A percentile compares a stretch with the other conserved stretches of the same genome.
Conservation (phyloP, 2,329 filamentous ascomycete species). For the Rhynchosporium graminicola region DNA sequence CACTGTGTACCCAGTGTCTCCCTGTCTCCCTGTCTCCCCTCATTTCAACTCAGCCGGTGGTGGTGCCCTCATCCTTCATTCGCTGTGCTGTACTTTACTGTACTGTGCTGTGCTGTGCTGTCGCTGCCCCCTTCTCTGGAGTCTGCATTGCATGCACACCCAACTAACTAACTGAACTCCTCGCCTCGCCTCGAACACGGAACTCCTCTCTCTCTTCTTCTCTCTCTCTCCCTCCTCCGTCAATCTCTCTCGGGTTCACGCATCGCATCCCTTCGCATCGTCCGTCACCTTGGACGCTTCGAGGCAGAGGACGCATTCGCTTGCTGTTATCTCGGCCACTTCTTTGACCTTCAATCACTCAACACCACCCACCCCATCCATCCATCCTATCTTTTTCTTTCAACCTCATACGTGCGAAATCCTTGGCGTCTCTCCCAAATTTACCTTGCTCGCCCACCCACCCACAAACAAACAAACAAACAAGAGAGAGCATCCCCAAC, state of each 20-base stretch:
- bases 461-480: not conserved
- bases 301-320: constrained; percentile 37
- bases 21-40: constrained; percentile 31
- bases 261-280: not conserved
- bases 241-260: constrained; percentile 19
- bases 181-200: constrained; percentile 14
- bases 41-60: constrained; percentile 28
- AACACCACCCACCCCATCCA: too few relatives aligned
- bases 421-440: constrained; percentile 8
- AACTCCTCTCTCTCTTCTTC: not conserved
- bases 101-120: too few relatives aligned
- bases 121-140: not conserved
- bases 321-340: constrained; percentile 33
- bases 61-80: constrained; percentile 33
- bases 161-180: not conserved
- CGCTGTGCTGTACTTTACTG: constrained; percentile 6
- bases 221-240: constrained; percentile 20
- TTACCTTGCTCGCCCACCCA: not conserved
- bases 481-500: constrained; percentile 23
- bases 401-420: constrained; percentile 3
- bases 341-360: not conserved
- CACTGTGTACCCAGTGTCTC: not conserved
- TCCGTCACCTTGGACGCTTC: constrained; percentile 3
- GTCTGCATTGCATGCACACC: too few relatives aligned
- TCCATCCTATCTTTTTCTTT: constrained; percentile 6